Evolutionary conservation across 163 green algal genomes (phyloP), one percentile per base, ranked within the genome.

Genomic region (Scenedesmus sp.): DNA sequence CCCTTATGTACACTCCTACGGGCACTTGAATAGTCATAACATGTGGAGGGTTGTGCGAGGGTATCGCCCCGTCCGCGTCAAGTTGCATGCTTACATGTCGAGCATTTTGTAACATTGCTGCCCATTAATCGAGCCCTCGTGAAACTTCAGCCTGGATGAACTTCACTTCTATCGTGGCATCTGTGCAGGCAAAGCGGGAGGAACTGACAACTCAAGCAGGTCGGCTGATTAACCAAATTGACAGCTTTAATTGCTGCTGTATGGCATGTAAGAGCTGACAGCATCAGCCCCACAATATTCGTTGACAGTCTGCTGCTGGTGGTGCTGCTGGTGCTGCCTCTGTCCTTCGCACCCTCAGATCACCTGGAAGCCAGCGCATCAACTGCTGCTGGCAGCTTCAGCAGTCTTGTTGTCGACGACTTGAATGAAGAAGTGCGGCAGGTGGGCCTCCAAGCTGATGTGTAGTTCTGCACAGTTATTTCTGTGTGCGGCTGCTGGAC

Each of bases 381-480:
- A 3, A 24, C 30, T 22, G 83, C 82, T 30, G 89, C 89, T 40
- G 83, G 26, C n/a, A 59, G 10, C 13, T 73, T 90, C 18, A 43
- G 35, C 20, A 51, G 24, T 35, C 49, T 90, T 12, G 40, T 92
- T 1, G 56, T 83, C 4, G 89, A 92, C 33, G 83, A 87, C 24
- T 33, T 90, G 24, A 92, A 92, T 51, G 89, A 90, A 22, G 89
- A 92, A 80, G 82, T 92, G 35, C 65, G 79, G 5, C 80, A 92
- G 88, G 88, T 89, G 35, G 35, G 42, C 15, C 18, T 18, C 16
- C 65, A 15, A 40, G 30, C 65, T 40, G 65, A 33, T 5, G 22
- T 24, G 20, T 33, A 4, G 59, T 72, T 20, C 59, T 35, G 59
- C 59, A 35, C 13, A 10, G 9, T 7, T 35, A 22, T 35, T 33